Evolutionary conservation across 2,329 filamentous ascomycete genomes (phyloP), one percentile per base, ranked within the genome.

Genomic region (Drechslerella dactyloides): DNA sequence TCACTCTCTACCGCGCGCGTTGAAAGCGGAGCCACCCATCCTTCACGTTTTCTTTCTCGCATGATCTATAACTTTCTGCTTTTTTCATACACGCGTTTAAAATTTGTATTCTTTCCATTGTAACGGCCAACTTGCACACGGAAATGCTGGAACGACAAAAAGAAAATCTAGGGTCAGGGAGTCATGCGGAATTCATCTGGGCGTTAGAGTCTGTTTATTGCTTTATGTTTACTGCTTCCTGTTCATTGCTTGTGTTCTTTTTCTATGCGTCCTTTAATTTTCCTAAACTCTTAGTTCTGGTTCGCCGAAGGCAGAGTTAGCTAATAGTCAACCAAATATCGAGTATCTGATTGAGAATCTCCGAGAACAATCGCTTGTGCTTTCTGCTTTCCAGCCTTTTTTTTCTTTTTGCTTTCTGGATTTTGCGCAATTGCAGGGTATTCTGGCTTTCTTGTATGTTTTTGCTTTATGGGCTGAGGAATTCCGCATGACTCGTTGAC

Each of bases 401-500:
- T 19, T 21, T 58, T 27, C 40, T 46, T 23, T 64, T 60, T 51
- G 37, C 5, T 30, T 56, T 30, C 54, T 21, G 30, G 24, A 37
- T 51, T 50, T 35, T 64, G 46, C 6, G 4, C 17, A 3, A 3
- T 44, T 46, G 30, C 54, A 10, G 35, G 50, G 7, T 30, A 1
- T 40, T 23, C 35, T 66, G 6, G 37, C n/a, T 63, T 63, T 42
- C 44, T 48, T 44, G 51, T 51, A 40, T 58, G 23, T 63, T 58
- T 46, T 60, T 55, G 56, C 35, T 62, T 69, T 69, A 56, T 69
- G 65, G 66, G 59, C 27, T 64, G 66, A 70, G 59, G 66, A 59
- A 70, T 70, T 64, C 66, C 59, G 66, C 66, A 70, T 70, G 66
- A 70, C 66, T 70, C 66, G 66, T 70, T 59, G 66, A 70, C 66